phyloP scores from a whole-genome alignment of 2,329 filamentous ascomycete genomes.

The Trichoderma sp. region DNA sequence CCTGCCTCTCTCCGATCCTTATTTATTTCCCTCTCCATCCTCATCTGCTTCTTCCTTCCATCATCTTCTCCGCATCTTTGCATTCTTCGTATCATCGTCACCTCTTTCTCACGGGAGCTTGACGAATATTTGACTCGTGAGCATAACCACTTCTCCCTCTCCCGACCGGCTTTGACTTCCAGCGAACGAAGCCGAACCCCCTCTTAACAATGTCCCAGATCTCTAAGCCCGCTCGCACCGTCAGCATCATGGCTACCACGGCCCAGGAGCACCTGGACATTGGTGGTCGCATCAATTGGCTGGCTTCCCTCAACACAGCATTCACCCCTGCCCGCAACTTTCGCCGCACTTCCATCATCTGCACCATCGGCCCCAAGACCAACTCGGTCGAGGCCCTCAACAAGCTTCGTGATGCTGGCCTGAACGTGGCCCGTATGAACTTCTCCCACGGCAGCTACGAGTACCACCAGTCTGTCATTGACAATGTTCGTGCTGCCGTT shows the following conservation, averaged over 20 bases:
- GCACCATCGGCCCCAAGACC: constrained; percentile 98
- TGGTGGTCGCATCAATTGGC: constrained; percentile 66
- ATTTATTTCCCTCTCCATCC: constrained; percentile 12
- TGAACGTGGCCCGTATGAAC: constrained; percentile 99
- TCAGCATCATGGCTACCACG: constrained; percentile 54
- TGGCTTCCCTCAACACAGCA: constrained; percentile 77
- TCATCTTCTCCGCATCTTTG: constrained; percentile 1
- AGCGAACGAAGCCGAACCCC: background rate
- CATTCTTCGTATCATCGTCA: background rate
- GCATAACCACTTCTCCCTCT: background rate
- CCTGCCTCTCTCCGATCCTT: constrained; percentile 1
- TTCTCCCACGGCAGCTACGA: constrained; percentile 80
- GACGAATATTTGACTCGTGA: constrained; percentile 11
- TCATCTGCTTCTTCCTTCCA: background rate
- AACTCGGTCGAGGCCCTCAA: constrained; percentile 98
- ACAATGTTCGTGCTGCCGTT: constrained; percentile 89
- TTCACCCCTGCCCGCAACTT: constrained; percentile 84
- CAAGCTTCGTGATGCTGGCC: constrained; percentile 80
- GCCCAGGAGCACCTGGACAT: constrained; percentile 84
- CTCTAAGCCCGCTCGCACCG: constrained; percentile 31
- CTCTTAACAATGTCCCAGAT: constrained; percentile 33
- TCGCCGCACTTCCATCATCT: constrained; percentile 96
- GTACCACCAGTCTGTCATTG: constrained; percentile 98
- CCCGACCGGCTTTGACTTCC: background rate
- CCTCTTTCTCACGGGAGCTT: constrained; percentile 12